Percentiles rank a stretch among this genome's conserved stretches.
phyloP scores from a whole-genome alignment of 1,139 yeast species.

The Tardiomyces blankii region DNA sequence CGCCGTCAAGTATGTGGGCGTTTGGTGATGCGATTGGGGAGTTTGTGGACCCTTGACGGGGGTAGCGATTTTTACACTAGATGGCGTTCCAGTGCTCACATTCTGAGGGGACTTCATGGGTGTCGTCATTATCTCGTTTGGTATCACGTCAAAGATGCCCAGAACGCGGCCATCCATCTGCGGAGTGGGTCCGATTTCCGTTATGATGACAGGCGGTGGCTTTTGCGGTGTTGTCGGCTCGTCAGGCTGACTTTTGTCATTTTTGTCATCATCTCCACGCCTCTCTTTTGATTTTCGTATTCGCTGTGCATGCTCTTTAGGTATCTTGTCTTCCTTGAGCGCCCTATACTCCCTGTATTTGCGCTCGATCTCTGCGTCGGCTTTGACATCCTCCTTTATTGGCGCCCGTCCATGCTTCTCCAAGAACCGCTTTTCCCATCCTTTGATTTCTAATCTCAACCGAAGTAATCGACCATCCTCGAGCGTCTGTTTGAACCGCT shows the following conservation, averaged over 20 bases:
- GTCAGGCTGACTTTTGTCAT: conserved; percentile 6
- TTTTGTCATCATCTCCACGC: conserved; percentile 1
- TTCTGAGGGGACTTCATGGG: conserved; percentile 11
- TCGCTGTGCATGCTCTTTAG: background rate
- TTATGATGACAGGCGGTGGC: conserved; percentile 1
- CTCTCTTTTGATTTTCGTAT: background rate
- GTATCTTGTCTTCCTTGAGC: conserved; percentile 15
- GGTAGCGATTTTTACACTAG: conserved; percentile 1
- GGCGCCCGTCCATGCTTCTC: conserved; percentile 39
- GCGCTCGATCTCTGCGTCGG: conserved; percentile 30
- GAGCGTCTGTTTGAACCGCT: background rate
- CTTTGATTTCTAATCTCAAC: conserved; percentile 37
- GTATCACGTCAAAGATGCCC: conserved; percentile 43
- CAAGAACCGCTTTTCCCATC: conserved; percentile 49
- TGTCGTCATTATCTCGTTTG: conserved; percentile 15
- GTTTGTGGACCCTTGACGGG: conserved; percentile 5
- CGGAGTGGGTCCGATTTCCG: conserved; percentile 65
- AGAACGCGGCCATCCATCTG: conserved; percentile 60
- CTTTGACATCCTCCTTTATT: conserved; percentile 41
- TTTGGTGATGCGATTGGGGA: conserved; percentile 9
- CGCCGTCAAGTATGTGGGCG: conserved; percentile 19
- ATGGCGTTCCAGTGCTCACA: conserved; percentile 3
- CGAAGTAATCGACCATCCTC: background rate
- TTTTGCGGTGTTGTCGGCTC: background rate
- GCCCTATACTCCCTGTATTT: conserved; percentile 36